Evolutionary conservation across 768 basidiomycete species (phyloP), one percentile per base, ranked within the genome.

Genomic region (Pisolithus microcarpus): DNA sequence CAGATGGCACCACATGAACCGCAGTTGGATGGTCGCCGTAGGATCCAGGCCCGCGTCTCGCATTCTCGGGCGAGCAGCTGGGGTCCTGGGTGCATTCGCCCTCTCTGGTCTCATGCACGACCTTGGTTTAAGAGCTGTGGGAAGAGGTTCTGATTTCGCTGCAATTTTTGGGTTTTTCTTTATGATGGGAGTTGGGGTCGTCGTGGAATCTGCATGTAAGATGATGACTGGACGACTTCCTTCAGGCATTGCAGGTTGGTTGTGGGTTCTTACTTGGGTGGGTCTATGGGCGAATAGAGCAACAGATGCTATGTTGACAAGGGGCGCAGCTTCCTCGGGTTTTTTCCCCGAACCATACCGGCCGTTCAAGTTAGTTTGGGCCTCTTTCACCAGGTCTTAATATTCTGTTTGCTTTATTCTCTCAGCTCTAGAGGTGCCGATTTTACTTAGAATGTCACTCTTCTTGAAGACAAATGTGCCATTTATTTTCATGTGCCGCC

Each of bases 1-100:
- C 49, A 68, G 77, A 21, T 85, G 83, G 84, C 84, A 85, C 58
- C 81, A 83, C 56, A 52, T 79, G 3, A 82, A 83, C 61, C 71
- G 82, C 23, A 71, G 77, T 45, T 59, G 70, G 31, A 83, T 85
- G 56, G 63, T 81, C 40, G 60, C 62, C 15, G 55, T 77, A 21
- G 82, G 80, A 10, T 69, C 66, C 3, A 66, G 65, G 30, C 78
- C 79, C 0, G 51, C 75, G 18, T 58, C 59, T 21, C 56, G 60
- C 38, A 43, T 79, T 3, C 58, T 75, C 24, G 81, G 82, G 9
- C 71, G 73, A 16, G 50, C 60, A 2, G 79, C 76, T 4, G 70
- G 67, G 4, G 67, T 83, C 4, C 48, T 84, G 4, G 80, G 79
- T 10, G 75, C 74, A 7, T 85, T 84, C 58, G 50, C 76, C 5